Percentiles rank a stretch among this genome's conserved stretches.
These are phyloP conservation scores for Stephania japonica DNA, from an alignment of 164 flowering plant genomes.

Conservation along the genomic window DNA sequence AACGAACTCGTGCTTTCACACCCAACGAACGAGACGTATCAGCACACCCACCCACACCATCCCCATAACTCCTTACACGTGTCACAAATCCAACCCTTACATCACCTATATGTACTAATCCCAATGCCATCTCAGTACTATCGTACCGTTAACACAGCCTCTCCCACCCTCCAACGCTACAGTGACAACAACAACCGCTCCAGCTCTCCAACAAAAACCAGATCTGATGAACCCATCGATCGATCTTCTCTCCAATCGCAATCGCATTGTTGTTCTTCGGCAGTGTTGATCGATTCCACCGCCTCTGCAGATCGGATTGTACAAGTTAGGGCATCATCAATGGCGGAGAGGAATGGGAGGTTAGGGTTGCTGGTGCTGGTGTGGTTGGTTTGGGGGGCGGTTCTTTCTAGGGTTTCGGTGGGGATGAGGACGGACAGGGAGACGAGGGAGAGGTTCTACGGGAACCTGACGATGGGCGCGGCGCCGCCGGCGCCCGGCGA, in stretches of 20 bases:
- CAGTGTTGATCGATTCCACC: neutral
- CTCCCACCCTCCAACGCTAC: no score
- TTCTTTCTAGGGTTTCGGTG: slow-evolving; percentile 10
- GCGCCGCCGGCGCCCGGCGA: slow-evolving; percentile 50
- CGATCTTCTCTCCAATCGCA: neutral
- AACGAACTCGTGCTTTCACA: no score
- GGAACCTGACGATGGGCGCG: slow-evolving; percentile 43
- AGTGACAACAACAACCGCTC: neutral
- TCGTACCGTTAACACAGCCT: no score
- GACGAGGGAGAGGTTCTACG: slow-evolving; percentile 74
- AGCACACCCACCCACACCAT: no score
- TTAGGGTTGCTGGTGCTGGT: slow-evolving; percentile 13
- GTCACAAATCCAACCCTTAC: no score
- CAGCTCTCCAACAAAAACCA: neutral
- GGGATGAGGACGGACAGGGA: slow-evolving; percentile 70
- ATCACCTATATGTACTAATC: no score
- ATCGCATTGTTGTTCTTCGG: neutral
- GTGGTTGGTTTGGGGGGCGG: slow-evolving; percentile 7
- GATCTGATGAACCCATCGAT: neutral
- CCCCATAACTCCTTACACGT: no score
- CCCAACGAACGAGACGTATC: no score
- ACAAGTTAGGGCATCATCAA: neutral
- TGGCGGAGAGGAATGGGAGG: slow-evolving; percentile 18
- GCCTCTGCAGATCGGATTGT: neutral
- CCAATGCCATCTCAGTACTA: no score